Base-by-base conservation (phyloP, 169 alveolate genomes). In the Plasmodium coatneyi region DNA sequence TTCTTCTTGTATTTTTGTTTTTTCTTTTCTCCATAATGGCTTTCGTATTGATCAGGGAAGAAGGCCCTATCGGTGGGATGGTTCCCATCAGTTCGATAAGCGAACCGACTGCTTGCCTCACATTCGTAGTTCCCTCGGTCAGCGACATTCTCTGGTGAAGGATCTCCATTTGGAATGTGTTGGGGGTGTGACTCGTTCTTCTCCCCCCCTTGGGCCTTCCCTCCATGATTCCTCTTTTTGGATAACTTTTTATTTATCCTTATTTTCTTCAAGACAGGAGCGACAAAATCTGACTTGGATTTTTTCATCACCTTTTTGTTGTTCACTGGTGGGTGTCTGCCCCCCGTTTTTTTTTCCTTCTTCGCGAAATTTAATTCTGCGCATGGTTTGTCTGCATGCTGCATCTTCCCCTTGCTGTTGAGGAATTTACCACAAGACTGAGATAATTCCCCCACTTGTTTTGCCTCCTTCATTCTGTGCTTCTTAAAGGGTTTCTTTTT, bases 1-100 rank as follows among this genome's bases (percentile, higher is more conserved):
- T 76, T 84, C 39, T 84, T 76, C 71, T 74, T 84, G 36, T 84
- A 84, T 84, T 84, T 84, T 43, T 84, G 93, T 74, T 84, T 84
- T 30, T 84, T 84, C 46, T 52, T 84, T 84, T 84, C 86, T 76
- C 76, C 32, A 39, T 71, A 5, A 12, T 28, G 34, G 76, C 52
- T 71, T 25, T 39, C 43, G 56, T 71, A 83, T 7, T 25, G 39
- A 6, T 70, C 39, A 28, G 7, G 76, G 76, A 22, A 66, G 76
- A 66, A 22, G 41, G 36, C 14, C 36, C 41, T 66, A 66, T 66
- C 30, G 28, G 41, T 66, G 1, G 76, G 76, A 10, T 66, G n/a
- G 36, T 66, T 12, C 1, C 76, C 36, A 66, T 66, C 30, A 22
- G 36, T 66, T 66, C 41, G 76, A 28, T 66, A 22, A 12, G 30